Percentiles rank a stretch among this genome's conserved stretches.
Conservation (phyloP, 805 yeast genomes). For the Cyberlindnera subsufficiens region DNA sequence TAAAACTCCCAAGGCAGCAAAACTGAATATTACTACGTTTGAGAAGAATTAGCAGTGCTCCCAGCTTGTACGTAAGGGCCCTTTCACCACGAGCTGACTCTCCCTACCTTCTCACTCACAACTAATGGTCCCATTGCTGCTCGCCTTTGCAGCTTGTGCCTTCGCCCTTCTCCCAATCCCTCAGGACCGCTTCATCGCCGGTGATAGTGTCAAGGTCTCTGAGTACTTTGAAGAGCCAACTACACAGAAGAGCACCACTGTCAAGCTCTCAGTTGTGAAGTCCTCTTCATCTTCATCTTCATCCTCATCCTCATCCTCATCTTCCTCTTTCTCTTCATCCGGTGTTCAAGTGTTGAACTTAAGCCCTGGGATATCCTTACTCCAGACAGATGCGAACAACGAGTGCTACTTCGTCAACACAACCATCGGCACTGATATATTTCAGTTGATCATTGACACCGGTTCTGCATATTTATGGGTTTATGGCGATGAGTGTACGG, state of each 20-base stretch:
- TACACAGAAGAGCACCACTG: not conserved
- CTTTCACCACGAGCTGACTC: no score
- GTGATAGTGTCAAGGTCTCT: constrained; percentile 1
- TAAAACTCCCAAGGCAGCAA: not conserved
- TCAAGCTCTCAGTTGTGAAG: no score
- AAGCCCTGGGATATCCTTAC: constrained; percentile 23
- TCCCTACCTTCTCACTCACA: no score
- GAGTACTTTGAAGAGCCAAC: not conserved
- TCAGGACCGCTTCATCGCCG: constrained; percentile 8
- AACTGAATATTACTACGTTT: no score
- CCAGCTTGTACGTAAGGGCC: no score
- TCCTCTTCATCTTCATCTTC: no score
- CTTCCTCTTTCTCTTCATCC: no score
- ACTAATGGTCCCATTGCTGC: no score
- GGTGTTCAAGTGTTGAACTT: constrained; percentile 14
- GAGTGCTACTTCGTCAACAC: constrained; percentile 36
- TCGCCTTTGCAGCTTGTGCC: no score
- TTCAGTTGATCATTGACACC: constrained; percentile 54
- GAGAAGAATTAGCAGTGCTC: no score
- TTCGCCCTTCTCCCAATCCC: constrained; percentile 2
- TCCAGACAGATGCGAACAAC: constrained; percentile 22
- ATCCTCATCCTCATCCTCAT: no score
- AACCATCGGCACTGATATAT: constrained; percentile 34
- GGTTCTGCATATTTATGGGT: constrained; percentile 65
- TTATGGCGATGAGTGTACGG: constrained; percentile 45